Conservation (phyloP, 495 filamentous ascomycete species). For the Gamarada debralockiae region DNA sequence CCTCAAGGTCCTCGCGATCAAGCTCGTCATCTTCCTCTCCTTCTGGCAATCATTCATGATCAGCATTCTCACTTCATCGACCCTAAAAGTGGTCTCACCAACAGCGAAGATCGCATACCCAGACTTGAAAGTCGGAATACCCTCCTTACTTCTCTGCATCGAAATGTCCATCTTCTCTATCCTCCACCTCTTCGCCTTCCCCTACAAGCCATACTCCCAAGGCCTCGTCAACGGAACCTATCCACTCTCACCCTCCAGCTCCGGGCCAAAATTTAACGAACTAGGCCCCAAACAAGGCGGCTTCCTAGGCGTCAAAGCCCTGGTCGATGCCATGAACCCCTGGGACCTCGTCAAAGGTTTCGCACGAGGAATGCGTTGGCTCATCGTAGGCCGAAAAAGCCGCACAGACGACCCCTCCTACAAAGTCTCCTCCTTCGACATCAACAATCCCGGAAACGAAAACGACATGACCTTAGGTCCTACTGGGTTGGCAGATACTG, state of each 20-base stretch:
- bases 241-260: constrained; percentile 28
- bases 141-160: constrained; percentile 72
- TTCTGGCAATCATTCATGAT: constrained; percentile 85
- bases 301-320: constrained; percentile 54
- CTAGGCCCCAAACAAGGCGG: constrained; percentile 46
- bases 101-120: constrained; percentile 58
- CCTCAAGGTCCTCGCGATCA: constrained; percentile 83
- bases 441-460: constrained; percentile 17
- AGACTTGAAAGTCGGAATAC: constrained; percentile 80
- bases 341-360: constrained; percentile 81
- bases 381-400: constrained; percentile 65
- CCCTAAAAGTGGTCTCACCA: constrained; percentile 55
- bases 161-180: constrained; percentile 85
- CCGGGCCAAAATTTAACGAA: constrained; percentile 49
- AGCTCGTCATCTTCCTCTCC: constrained; percentile 90
- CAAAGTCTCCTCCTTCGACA: constrained; percentile 11
- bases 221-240: constrained; percentile 32
- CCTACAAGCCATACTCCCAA: constrained; percentile 63
- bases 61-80: constrained; percentile 59
- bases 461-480: constrained; percentile 31
- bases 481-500: constrained; percentile 16
- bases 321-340: constrained; percentile 73
- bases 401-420: constrained; percentile 44
- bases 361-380: constrained; percentile 74
- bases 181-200: constrained; percentile 81